These are phyloP conservation scores for Endothia cerciana DNA, from an alignment of 2,329 filamentous ascomycete species.

Conservation along the genomic window DNA sequence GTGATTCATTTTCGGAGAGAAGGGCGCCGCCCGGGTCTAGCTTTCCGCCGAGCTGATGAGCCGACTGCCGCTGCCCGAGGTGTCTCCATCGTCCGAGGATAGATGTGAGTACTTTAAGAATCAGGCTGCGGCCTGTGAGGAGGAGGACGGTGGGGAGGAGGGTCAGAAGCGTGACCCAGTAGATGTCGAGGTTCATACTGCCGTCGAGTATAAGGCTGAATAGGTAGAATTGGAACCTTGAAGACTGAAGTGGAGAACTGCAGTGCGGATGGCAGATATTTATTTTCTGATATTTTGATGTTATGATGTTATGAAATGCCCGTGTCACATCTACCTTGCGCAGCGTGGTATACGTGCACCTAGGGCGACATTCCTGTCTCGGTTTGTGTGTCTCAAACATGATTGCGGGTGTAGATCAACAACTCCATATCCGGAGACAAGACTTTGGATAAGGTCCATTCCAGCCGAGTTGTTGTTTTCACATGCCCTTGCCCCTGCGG, in stretches of 20 bases:
- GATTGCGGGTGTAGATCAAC: slow-evolving; percentile 1
- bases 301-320: neutral
- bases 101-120: slow-evolving; percentile 11
- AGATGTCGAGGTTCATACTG: slow-evolving; percentile 30
- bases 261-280: neutral
- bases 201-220: neutral
- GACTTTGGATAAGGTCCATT: neutral
- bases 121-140: slow-evolving; percentile 18
- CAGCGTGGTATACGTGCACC: neutral
- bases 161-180: slow-evolving; percentile 30
- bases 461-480: neutral
- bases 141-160: slow-evolving; percentile 28
- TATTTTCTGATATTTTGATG: neutral
- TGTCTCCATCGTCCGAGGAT: slow-evolving; percentile 19
- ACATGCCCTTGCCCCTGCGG: neutral
- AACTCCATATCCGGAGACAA: neutral
- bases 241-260: neutral
- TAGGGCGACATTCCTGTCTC: slow-evolving; percentile 5
- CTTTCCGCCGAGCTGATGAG: neutral
- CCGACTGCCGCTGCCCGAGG: neutral
- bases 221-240: neutral
- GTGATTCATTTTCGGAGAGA: neutral
- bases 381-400: slow-evolving; percentile 3
- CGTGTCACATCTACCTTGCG: neutral
- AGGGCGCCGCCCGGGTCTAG: neutral